Percentiles rank a stretch among this genome's conserved stretches.
phyloP scores from a whole-genome alignment of 805 yeast genomes.

The Cyberlindnera xylosilytica region DNA sequence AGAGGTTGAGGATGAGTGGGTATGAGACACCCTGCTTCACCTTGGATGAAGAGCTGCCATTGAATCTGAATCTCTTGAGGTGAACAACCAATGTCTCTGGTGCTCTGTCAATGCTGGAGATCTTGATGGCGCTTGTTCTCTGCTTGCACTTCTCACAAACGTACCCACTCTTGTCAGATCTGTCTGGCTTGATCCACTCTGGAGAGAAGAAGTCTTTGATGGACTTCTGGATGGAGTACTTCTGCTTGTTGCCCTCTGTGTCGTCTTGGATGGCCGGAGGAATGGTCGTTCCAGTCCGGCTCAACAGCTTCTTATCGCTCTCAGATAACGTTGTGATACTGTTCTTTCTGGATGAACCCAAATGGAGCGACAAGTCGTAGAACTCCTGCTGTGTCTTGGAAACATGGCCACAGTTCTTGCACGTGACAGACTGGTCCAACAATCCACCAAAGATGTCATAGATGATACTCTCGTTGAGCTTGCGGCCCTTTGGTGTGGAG shows the following conservation, averaged over 20 bases:
- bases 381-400: slow-evolving; percentile 90
- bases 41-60: slow-evolving; percentile 75
- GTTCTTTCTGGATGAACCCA: slow-evolving; percentile 33
- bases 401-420: slow-evolving; percentile 76
- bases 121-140: slow-evolving; percentile 74
- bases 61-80: slow-evolving; percentile 86
- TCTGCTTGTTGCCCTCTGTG: slow-evolving; percentile 26
- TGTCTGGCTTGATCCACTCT: slow-evolving; percentile 70
- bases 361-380: slow-evolving; percentile 84
- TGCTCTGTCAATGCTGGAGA: slow-evolving; percentile 68
- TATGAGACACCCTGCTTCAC: slow-evolving; percentile 84
- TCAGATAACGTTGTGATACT: slow-evolving; percentile 12
- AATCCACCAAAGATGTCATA: slow-evolving; percentile 95
- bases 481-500: slow-evolving; percentile 84
- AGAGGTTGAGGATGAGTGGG: slow-evolving; percentile 71
- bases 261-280: slow-evolving; percentile 1
- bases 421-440: slow-evolving; percentile 78
- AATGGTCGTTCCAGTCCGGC: slow-evolving; percentile 7
- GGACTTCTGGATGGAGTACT: slow-evolving; percentile 71
- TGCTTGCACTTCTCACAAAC: slow-evolving; percentile 83
- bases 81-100: slow-evolving; percentile 89
- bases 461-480: slow-evolving; percentile 74
- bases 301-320: slow-evolving; percentile 7
- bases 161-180: slow-evolving; percentile 71
- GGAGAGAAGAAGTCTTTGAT: slow-evolving; percentile 79